Conservation (phyloP, 495 filamentous ascomycete genomes). For the Chaetomium fimeti region DNA sequence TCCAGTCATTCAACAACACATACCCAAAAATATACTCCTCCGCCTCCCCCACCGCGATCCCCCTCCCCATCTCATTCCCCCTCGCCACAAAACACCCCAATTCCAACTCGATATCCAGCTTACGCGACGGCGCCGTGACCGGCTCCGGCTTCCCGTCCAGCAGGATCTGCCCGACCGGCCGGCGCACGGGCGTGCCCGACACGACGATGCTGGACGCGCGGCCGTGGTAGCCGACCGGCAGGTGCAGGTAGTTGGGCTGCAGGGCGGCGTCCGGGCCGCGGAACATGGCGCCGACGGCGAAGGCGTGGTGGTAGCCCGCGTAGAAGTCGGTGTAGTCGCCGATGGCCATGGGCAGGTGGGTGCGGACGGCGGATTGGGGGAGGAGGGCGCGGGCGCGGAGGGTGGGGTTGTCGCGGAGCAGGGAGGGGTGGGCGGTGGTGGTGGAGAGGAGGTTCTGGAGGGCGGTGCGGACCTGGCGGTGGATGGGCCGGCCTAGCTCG, state of each 20-base stretch:
- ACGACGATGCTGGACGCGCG: constrained; percentile 75
- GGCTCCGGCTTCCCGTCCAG: constrained; percentile 59
- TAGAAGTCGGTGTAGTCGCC: constrained; percentile 99
- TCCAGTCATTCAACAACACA: constrained; percentile 94
- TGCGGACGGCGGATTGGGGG: constrained; percentile 59
- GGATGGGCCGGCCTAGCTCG: constrained; percentile 66
- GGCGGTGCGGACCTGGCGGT: constrained; percentile 68
- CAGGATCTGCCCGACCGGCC: constrained; percentile 82
- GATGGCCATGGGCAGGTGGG: constrained; percentile 80
- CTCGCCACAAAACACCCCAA: constrained; percentile 76
- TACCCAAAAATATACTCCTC: constrained; percentile 79
- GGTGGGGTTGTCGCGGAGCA: constrained; percentile 40
- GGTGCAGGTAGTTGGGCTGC: constrained; percentile 85
- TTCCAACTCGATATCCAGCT: constrained; percentile 86
- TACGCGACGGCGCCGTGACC: constrained; percentile 60
- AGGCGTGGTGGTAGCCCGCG: constrained; percentile 86
- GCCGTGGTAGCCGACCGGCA: constrained; percentile 88
- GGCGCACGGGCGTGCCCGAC: constrained; percentile 69
- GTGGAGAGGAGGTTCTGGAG: constrained; percentile 68
- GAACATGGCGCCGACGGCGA: constrained; percentile 76
- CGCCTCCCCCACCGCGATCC: constrained; percentile 60
- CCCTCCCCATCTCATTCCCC: constrained; percentile 63
- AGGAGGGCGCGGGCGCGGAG: constrained; percentile 40
- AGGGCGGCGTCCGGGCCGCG: constrained; percentile 77
- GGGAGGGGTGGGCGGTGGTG: constrained; percentile 41